These are phyloP conservation scores for Raphanus sativus DNA, from an alignment of 345 rosid genomes.

Conservation along the genomic window DNA sequence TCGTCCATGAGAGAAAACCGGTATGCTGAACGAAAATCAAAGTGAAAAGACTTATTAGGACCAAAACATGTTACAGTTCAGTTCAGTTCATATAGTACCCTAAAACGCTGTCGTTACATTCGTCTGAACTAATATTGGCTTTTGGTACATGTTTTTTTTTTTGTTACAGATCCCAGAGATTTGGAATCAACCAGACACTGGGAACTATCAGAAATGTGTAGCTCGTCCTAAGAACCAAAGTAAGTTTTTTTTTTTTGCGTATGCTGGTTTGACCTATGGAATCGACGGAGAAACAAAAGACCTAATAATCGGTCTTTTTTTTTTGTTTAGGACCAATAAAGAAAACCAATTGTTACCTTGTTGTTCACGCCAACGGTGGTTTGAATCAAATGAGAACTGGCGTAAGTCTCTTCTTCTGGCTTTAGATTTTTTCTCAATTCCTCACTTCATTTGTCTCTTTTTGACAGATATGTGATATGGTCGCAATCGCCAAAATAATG, in stretches of 20 bases:
- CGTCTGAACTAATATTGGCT: background rate
- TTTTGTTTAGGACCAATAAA: conserved; percentile 21
- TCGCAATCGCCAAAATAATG: conserved; percentile 70
- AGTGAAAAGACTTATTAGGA: background rate
- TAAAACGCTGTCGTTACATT: background rate
- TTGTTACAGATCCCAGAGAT: conserved; percentile 46
- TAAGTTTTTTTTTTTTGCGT: conserved; percentile 23
- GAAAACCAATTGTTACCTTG: conserved; percentile 55
- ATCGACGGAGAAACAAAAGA: background rate
- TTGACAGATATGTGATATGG: conserved; percentile 72
- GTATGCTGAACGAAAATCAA: background rate
- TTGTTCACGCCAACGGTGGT: conserved; percentile 82
- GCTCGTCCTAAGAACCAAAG: conserved; percentile 46
- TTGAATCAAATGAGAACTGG: conserved; percentile 88
- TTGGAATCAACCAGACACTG: conserved; percentile 53
- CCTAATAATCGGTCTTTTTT: background rate
- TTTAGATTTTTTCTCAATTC: background rate
- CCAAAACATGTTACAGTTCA: too few species aligned
- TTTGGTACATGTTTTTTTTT: background rate
- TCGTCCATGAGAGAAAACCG: conserved; percentile 2
- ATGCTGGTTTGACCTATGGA: background rate
- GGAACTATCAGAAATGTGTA: conserved; percentile 49
- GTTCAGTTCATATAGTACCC: background rate
- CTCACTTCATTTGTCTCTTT: background rate
- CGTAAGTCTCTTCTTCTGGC: conserved; percentile 35